Evolutionary conservation across 2,329 filamentous ascomycete genomes (phyloP).

Genomic region (Verticillium longisporum): DNA sequence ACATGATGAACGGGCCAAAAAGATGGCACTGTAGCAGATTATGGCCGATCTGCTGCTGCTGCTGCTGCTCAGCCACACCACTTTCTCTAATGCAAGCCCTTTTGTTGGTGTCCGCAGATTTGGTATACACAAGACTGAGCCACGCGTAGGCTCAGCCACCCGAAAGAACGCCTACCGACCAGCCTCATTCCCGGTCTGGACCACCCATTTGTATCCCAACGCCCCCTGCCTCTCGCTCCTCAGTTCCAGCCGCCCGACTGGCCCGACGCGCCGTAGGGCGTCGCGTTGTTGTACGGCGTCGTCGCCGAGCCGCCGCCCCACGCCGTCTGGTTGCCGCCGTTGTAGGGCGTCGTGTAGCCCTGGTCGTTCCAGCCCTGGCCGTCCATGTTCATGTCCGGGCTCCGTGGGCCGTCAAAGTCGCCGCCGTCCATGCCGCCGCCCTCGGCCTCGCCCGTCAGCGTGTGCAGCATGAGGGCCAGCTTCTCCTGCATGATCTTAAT

Average conservation of each 20-base stretch:
- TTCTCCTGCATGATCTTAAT: conserved; percentile 88
- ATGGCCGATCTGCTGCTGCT: background rate
- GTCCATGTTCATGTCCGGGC: conserved; percentile 57
- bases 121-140: background rate
- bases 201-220: background rate
- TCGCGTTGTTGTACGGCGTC: conserved; percentile 34
- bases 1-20: background rate
- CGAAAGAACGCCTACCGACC: background rate
- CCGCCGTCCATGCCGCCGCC: conserved; percentile 49
- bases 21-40: background rate
- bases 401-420: conserved; percentile 57
- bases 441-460: conserved; percentile 45
- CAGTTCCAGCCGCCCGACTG: conserved; percentile 39
- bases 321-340: conserved; percentile 49
- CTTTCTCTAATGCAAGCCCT: background rate
- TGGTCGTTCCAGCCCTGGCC: conserved; percentile 42
- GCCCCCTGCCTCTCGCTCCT: conserved; percentile 4
- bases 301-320: conserved; percentile 56
- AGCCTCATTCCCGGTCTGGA: background rate
- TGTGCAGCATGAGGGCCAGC: conserved; percentile 70
- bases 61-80: background rate
- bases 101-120: background rate
- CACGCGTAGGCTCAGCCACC: background rate
- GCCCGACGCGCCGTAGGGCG: conserved; percentile 44
- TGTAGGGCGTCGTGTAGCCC: conserved; percentile 66